These are phyloP conservation scores for Echria macrotheca DNA, from an alignment of 495 filamentous ascomycete species.

Conservation along the genomic window DNA sequence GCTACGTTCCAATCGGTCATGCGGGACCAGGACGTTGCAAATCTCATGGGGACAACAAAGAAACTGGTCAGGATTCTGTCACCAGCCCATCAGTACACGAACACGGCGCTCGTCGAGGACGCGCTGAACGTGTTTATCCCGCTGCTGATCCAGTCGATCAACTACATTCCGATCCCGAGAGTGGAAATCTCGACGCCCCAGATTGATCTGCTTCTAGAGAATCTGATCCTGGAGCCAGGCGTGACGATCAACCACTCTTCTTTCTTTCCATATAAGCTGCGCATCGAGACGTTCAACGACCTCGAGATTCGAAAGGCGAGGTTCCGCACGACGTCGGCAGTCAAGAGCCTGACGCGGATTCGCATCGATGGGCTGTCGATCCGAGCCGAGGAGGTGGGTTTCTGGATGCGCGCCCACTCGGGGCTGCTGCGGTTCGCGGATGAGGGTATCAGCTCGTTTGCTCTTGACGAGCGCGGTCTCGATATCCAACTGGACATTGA, in stretches of 20 bases:
- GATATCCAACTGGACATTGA: constrained; percentile 82
- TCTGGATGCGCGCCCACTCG: constrained; percentile 61
- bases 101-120: constrained; percentile 68
- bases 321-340: constrained; percentile 59
- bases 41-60: constrained; percentile 56
- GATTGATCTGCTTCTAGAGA: constrained; percentile 81
- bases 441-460: constrained; percentile 78
- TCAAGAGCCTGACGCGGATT: constrained; percentile 66
- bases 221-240: constrained; percentile 85
- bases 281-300: constrained; percentile 77
- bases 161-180: constrained; percentile 83
- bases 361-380: constrained; percentile 75
- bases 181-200: constrained; percentile 78
- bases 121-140: constrained; percentile 73
- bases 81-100: constrained; percentile 47
- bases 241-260: constrained; percentile 77
- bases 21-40: constrained; percentile 63
- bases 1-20: constrained; percentile 61
- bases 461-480: constrained; percentile 76
- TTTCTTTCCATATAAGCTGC: constrained; percentile 80
- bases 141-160: constrained; percentile 64
- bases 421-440: constrained; percentile 64
- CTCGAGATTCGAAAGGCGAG: constrained; percentile 77
- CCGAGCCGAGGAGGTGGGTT: constrained; percentile 80
- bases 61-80: constrained; percentile 64